These are phyloP conservation scores for Hortaea werneckii DNA, from an alignment of 2,329 filamentous ascomycete species.

Conservation along the genomic window DNA sequence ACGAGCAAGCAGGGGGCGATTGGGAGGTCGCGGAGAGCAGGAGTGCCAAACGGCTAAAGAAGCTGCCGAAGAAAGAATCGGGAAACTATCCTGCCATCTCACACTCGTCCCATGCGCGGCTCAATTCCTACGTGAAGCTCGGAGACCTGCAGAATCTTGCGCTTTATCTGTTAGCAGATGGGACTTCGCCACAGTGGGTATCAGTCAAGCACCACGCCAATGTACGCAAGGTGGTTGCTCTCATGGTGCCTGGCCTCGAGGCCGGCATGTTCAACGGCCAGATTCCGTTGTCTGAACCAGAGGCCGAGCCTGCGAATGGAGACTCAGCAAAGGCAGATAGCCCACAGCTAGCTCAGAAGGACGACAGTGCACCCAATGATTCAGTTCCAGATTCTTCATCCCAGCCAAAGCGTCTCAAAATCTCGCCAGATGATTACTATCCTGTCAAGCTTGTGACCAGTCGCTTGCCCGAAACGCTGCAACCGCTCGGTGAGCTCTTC, in stretches of 20 bases:
- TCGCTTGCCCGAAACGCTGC: slow-evolving; percentile 32
- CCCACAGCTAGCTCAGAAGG: slow-evolving; percentile 3
- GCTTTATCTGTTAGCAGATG: slow-evolving; percentile 53
- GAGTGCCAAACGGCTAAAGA: slow-evolving; percentile 17
- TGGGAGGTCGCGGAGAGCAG: slow-evolving; percentile 19
- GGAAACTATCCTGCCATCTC: slow-evolving; percentile 45
- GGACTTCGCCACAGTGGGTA: slow-evolving; percentile 52
- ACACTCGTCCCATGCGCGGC: slow-evolving; percentile 42
- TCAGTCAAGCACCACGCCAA: slow-evolving; percentile 46
- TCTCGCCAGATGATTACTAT: slow-evolving; percentile 42
- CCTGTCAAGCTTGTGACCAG: slow-evolving; percentile 33
- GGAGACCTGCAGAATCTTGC: slow-evolving; percentile 48
- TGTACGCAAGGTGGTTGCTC: slow-evolving; percentile 65
- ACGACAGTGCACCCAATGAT: background rate
- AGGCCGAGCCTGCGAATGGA: slow-evolving; percentile 2
- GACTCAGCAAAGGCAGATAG: slow-evolving; percentile 2
- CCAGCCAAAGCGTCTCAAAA: slow-evolving; percentile 18
- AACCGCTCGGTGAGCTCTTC: slow-evolving; percentile 72
- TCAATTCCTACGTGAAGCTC: slow-evolving; percentile 47
- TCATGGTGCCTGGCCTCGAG: slow-evolving; percentile 90
- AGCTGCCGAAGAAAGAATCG: slow-evolving; percentile 16
- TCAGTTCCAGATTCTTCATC: background rate
- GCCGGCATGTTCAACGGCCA: slow-evolving; percentile 72
- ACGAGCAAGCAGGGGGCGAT: slow-evolving; percentile 8
- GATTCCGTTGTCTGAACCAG: slow-evolving; percentile 25